Conservation (phyloP, 179 eudicot genomes). For the Spinacia oleracea region DNA sequence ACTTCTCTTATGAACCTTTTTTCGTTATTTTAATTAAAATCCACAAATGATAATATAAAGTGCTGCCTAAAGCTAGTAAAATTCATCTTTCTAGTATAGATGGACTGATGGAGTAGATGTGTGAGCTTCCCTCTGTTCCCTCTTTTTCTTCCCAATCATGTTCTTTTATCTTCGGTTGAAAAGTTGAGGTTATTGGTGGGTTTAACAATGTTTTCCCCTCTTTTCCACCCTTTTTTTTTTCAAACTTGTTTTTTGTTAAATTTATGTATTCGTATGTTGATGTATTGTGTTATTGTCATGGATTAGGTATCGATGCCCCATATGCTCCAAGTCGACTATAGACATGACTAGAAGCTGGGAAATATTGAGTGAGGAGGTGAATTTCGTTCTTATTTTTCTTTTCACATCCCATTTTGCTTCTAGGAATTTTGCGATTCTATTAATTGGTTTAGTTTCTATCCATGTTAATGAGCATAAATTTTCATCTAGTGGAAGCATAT, state of each 20-base stretch:
- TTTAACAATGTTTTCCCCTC: neutral
- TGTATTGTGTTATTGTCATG: slow-evolving; percentile 10
- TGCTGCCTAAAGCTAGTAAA: neutral
- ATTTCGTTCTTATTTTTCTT: neutral
- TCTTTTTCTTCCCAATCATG: neutral
- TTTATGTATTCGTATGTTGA: neutral
- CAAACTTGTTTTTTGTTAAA: neutral
- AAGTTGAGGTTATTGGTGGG: neutral
- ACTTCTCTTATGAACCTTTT: neutral
- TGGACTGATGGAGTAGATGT: too few relatives aligned
- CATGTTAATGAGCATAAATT: neutral
- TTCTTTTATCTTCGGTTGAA: neutral
- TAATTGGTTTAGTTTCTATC: neutral
- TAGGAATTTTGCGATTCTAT: neutral
- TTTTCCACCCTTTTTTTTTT: neutral
- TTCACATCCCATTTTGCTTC: neutral
- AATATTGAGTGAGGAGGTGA: slow-evolving; percentile 74
- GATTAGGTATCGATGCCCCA: slow-evolving; percentile 83
- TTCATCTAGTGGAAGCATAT: neutral
- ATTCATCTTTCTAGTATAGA: neutral
- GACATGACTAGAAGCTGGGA: slow-evolving; percentile 66
- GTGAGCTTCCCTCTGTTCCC: neutral
- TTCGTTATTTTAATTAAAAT: neutral
- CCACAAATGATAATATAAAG: neutral
- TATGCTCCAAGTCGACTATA: slow-evolving; percentile 65